Evolutionary conservation across 2,329 filamentous ascomycete species (phyloP).

Genomic region (Ophiocordyceps sinensis): DNA sequence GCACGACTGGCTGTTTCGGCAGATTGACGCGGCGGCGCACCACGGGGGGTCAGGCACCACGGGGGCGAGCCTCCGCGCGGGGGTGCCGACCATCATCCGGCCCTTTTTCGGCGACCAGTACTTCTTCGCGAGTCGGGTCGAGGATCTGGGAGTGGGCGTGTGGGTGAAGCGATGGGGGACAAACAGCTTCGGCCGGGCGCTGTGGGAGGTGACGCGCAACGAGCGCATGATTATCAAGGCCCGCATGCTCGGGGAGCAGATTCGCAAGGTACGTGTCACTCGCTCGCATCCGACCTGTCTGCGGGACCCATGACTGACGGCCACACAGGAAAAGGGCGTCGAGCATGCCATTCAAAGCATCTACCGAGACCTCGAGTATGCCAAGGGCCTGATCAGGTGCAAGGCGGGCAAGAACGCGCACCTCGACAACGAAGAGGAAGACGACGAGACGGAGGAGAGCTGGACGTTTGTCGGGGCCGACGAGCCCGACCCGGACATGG

Average conservation of each 20-base stretch:
- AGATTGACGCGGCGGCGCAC: slow-evolving; percentile 88
- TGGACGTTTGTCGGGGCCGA: slow-evolving; percentile 75
- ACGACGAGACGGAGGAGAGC: slow-evolving; percentile 56
- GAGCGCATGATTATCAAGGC: slow-evolving; percentile 88
- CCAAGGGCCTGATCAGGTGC: slow-evolving; percentile 64
- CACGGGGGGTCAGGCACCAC: slow-evolving; percentile 94
- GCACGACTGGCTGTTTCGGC: slow-evolving; percentile 91
- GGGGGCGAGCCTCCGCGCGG: slow-evolving; percentile 78
- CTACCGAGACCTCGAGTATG: slow-evolving; percentile 91
- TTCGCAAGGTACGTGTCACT: slow-evolving; percentile 55
- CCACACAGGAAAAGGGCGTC: slow-evolving; percentile 69
- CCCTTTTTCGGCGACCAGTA: slow-evolving; percentile 98
- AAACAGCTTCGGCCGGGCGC: slow-evolving; percentile 66
- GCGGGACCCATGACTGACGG: slow-evolving; percentile 7
- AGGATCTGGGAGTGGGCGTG: slow-evolving; percentile 86
- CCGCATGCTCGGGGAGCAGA: slow-evolving; percentile 65
- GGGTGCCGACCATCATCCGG: slow-evolving; percentile 84
- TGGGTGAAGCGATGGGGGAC: slow-evolving; percentile 81
- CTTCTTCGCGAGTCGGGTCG: slow-evolving; percentile 82
- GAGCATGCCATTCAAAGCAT: slow-evolving; percentile 79
- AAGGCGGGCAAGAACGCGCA: slow-evolving; percentile 37
- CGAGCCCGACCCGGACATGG: slow-evolving; percentile 29
- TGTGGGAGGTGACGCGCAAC: slow-evolving; percentile 86
- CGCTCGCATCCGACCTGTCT: too few species aligned
- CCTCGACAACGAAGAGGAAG: slow-evolving; percentile 28